Percentiles rank a stretch among this genome's conserved stretches.
Evolutionary conservation across 495 filamentous ascomycete genomes (phyloP).

Genomic region (Trichoderma reesei): DNA sequence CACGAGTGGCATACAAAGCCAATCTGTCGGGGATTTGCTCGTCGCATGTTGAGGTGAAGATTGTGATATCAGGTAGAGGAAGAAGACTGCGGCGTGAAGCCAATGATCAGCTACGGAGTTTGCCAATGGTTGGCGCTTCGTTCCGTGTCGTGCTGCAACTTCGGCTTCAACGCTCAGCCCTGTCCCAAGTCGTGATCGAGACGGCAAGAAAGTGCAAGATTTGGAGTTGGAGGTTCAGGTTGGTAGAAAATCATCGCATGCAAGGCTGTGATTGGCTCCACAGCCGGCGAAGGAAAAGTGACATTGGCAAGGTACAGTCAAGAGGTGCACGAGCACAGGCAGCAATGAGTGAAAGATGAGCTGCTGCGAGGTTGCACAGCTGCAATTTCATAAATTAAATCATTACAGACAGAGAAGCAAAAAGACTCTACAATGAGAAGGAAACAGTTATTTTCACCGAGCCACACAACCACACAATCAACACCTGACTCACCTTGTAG

Average conservation of each 20-base stretch:
- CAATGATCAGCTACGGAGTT: no score
- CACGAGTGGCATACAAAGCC: slow-evolving; percentile 9
- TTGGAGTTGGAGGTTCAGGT: background rate
- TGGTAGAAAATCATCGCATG: slow-evolving; percentile 1
- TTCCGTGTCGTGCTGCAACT: background rate
- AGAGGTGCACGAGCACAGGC: background rate
- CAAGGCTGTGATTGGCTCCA: slow-evolving; percentile 8
- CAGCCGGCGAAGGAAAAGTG: background rate
- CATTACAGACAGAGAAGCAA: background rate
- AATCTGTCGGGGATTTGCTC: background rate
- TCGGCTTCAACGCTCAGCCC: background rate
- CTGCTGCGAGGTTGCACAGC: background rate
- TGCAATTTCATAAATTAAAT: background rate
- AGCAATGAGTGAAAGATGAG: background rate
- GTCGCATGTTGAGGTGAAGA: background rate
- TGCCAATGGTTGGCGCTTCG: background rate
- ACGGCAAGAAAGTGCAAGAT: slow-evolving; percentile 15
- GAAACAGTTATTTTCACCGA: no score
- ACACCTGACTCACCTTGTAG: background rate
- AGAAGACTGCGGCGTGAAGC: background rate
- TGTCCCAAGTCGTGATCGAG: background rate
- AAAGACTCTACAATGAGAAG: background rate
- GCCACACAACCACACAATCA: background rate
- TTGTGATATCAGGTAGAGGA: background rate
- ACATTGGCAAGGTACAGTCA: background rate